Evolutionary conservation across 805 yeast genomes (phyloP).

Genomic region (Lipomyces lipofer): DNA sequence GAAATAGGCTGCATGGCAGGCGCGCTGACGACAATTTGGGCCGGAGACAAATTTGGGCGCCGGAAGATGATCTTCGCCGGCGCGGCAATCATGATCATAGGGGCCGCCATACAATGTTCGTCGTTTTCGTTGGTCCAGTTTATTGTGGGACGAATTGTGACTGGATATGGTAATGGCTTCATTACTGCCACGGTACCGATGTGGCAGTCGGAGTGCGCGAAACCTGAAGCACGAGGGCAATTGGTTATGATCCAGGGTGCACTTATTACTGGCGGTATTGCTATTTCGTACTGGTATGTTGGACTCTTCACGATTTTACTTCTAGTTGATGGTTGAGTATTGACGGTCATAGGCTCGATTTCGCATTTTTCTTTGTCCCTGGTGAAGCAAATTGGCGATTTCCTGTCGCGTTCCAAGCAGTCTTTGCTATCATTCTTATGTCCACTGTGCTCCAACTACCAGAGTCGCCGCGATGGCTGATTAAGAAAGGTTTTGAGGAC

Average conservation of each 20-base stretch:
- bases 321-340: no score
- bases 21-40: constrained; percentile 59
- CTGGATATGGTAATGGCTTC: constrained; percentile 76
- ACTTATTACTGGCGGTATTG: constrained; percentile 69
- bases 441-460: constrained; percentile 59
- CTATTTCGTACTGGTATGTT: constrained; percentile 64
- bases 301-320: constrained; percentile 80
- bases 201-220: constrained; percentile 76
- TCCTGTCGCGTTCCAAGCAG: constrained; percentile 71
- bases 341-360: constrained; percentile 62
- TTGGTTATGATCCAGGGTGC: constrained; percentile 71
- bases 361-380: constrained; percentile 61
- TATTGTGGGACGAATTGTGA: constrained; percentile 67
- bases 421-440: constrained; percentile 61
- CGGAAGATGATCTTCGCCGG: constrained; percentile 62
- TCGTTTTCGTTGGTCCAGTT: constrained; percentile 67
- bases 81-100: constrained; percentile 55
- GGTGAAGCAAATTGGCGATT: constrained; percentile 63
- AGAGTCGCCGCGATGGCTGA: constrained; percentile 83
- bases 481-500: constrained; percentile 64
- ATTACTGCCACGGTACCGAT: constrained; percentile 78
- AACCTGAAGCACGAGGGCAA: constrained; percentile 64
- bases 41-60: constrained; percentile 68
- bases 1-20: constrained; percentile 78
- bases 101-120: constrained; percentile 58